Evolutionary conservation across 306 rosid species (phyloP), one percentile per base, ranked within the genome.

Genomic region (Prunus armeniaca): DNA sequence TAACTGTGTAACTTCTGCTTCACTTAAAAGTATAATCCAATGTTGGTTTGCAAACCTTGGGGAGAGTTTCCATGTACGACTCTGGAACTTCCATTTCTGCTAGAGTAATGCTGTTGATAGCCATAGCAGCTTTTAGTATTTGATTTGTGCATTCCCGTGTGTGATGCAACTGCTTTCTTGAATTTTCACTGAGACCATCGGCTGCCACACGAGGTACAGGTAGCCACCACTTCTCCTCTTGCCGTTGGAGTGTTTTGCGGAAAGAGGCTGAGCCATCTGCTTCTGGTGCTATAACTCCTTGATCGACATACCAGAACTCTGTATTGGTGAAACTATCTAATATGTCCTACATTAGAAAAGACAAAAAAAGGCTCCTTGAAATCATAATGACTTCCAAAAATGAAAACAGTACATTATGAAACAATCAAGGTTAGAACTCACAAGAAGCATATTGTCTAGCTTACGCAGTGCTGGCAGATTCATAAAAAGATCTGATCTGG

Each of bases 171-270:
- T 89, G 91, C 80, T 90, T 92, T 69, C 97, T 92, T 3, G 96
- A 89, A 65, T 62, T 82, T 81, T 89, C 96, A 4, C 85, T 55
- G n/a, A 94, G 89, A 64, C 97, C 98, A 2, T 87, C 84, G 17
- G 91, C 79, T 3, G 96, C 93, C 24, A 94, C 96, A 19, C 96
- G 96, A 4, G 97, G 98, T 12, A 92, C 97, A 0, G 97, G 97
- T 1, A 94, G 92, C 99, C 99, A 92, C 99, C 99, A 95, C 79
- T 95, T 95, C 82, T 95, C 99, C 63, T 95, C 97, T 84, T 95
- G 96, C 75, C 97, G 80, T 63, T 90, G 97, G 66, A 89, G 64
- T 22, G 87, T 72, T 79, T 84, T 92, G 74, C 89, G 95, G 66
- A 92, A 92, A 28, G 99, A 92, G 83, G 86, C 85, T 0, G 97